These are phyloP conservation scores for Entomortierella parvispora DNA, from an alignment of 192 early-diverging fungal genomes.

Conservation along the genomic window DNA sequence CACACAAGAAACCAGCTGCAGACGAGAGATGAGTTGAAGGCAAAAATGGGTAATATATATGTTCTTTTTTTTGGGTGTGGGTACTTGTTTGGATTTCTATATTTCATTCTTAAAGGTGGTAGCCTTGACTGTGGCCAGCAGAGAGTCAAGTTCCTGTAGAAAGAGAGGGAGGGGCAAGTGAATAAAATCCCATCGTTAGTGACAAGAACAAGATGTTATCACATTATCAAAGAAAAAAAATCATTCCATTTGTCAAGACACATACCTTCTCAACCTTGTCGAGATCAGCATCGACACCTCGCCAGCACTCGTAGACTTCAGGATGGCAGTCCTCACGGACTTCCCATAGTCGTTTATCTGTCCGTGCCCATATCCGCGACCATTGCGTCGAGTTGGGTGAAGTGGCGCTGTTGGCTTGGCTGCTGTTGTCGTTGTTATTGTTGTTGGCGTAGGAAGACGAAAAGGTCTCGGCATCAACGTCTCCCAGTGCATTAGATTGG, in stretches of 20 bases:
- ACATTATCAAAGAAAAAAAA: too few species aligned
- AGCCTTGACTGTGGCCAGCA: slow-evolving; percentile 48
- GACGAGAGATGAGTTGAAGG: too few species aligned
- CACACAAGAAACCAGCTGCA: too few species aligned
- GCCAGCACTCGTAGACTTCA: slow-evolving; percentile 51
- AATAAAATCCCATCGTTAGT: too few species aligned
- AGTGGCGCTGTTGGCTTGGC: not conserved
- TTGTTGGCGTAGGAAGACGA: too few species aligned
- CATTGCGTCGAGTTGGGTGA: slow-evolving; percentile 11
- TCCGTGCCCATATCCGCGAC: slow-evolving; percentile 38
- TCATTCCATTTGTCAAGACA: not conserved
- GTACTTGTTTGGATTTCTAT: not conserved
- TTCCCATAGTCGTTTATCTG: slow-evolving; percentile 29
- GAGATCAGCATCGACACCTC: slow-evolving; percentile 41
- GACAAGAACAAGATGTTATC: not conserved
- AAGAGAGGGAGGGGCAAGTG: not conserved
- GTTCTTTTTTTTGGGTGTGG: not conserved
- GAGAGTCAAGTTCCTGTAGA: slow-evolving; percentile 34
- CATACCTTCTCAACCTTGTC: slow-evolving; percentile 50
- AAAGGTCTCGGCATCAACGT: too few species aligned
- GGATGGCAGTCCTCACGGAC: slow-evolving; percentile 42
- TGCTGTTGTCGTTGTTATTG: not conserved
- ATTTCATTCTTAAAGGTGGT: slow-evolving; percentile 32
- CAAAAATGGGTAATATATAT: not conserved
- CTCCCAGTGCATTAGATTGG: not conserved